Percentiles rank a stretch among this genome's conserved stretches.
phyloP scores from a whole-genome alignment of 495 filamentous ascomycete species.

The Apodospora peruviana region DNA sequence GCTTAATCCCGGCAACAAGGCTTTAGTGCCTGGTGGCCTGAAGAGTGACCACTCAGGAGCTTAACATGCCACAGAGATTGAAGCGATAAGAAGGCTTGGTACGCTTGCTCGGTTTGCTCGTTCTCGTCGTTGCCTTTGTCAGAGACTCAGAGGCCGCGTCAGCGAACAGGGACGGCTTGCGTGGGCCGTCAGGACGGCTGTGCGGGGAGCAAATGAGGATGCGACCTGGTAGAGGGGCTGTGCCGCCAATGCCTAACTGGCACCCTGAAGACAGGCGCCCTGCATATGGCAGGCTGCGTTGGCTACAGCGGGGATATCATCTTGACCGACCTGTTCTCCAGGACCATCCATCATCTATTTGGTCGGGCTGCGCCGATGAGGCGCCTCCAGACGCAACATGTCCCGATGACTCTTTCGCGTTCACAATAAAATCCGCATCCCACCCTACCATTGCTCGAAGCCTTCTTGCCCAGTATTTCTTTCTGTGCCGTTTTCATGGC shows the following conservation, averaged over 20 bases:
- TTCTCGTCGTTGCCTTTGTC: neutral
- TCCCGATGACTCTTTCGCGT: constrained; percentile 6
- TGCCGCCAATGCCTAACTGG: constrained; percentile 13
- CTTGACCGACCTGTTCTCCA: neutral
- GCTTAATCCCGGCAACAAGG: too few species aligned
- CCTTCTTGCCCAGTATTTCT: too few species aligned
- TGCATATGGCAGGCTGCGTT: constrained; percentile 10
- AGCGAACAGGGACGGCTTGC: constrained; percentile 15
- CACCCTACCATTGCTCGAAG: neutral
- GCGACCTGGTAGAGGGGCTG: constrained; percentile 9
- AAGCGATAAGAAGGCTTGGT: too few species aligned
- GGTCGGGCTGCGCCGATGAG: neutral
- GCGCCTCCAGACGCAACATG: neutral
- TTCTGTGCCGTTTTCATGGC: neutral
- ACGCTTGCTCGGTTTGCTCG: too few species aligned
- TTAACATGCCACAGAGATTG: too few species aligned
- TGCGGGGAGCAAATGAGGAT: constrained; percentile 9
- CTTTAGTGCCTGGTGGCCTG: too few species aligned
- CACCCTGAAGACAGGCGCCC: constrained; percentile 3
- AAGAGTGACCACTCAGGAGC: too few species aligned
- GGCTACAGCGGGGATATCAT: neutral
- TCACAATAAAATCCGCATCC: constrained; percentile 5
- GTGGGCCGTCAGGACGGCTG: constrained; percentile 6
- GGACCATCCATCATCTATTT: neutral
- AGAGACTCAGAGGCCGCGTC: constrained; percentile 22